These are phyloP conservation scores for Sugiyamaella sp. DNA, from an alignment of 1,139 yeast species.

Conservation along the genomic window DNA sequence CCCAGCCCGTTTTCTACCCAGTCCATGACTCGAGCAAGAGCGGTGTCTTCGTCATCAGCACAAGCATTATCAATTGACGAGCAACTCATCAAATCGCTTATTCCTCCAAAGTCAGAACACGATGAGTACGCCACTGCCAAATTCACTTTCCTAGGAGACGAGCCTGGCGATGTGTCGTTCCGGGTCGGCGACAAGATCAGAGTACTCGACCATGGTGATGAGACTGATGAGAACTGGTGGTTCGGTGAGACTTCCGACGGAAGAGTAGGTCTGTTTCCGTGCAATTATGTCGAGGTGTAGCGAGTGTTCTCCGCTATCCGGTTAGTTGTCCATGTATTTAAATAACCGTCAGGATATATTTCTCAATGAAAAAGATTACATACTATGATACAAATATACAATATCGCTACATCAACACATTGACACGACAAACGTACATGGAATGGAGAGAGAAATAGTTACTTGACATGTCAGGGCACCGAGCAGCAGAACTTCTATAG, in stretches of 20 bases:
- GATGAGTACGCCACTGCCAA: conserved; percentile 42
- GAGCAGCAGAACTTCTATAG: too few relatives aligned
- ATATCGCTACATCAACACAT: too few relatives aligned
- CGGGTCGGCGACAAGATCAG: conserved; percentile 53
- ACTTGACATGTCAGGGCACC: too few relatives aligned
- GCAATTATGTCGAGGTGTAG: conserved; percentile 50
- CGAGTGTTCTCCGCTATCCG: too few relatives aligned
- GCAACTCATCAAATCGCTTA: conserved; percentile 21
- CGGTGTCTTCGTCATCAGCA: conserved; percentile 35
- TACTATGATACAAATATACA: too few relatives aligned
- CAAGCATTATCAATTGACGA: conserved; percentile 29
- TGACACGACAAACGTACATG: too few relatives aligned
- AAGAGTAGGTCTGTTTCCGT: conserved; percentile 56
- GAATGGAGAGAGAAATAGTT: too few relatives aligned
- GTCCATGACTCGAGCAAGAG: conserved; percentile 30
- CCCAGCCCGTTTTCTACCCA: conserved; percentile 12
- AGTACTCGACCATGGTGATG: conserved; percentile 47
- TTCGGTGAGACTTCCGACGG: conserved; percentile 54
- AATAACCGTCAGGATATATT: too few relatives aligned
- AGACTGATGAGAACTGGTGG: conserved; percentile 59
- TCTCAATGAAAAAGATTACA: too few relatives aligned
- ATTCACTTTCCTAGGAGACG: conserved; percentile 43
- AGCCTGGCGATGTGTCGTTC: conserved; percentile 55
- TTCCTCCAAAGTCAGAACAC: conserved; percentile 28
- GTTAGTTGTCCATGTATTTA: too few relatives aligned